A percentile compares a stretch with the other conserved stretches of the same genome.
Evolutionary conservation across 257 asterid genomes (phyloP).

Genomic region (Phtheirospermum japonicum): DNA sequence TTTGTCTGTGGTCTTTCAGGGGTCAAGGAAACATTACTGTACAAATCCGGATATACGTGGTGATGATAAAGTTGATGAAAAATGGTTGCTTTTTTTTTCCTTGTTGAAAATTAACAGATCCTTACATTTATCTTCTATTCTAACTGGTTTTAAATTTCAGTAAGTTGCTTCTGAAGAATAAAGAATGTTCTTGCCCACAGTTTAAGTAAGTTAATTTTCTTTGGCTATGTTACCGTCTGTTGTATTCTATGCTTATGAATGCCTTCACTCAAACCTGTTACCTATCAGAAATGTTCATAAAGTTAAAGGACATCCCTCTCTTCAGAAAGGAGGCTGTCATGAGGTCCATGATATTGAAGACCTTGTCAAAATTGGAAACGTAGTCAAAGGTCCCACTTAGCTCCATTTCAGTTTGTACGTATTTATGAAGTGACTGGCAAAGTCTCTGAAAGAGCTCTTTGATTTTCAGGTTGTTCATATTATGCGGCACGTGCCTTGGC

Average conservation of each 20-base stretch:
- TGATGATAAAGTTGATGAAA: conserved; percentile 69
- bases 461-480: conserved; percentile 87
- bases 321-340: conserved; percentile 93
- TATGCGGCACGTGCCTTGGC: conserved; percentile 84
- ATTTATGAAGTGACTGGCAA: conserved; percentile 20
- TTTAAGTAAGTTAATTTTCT: conserved; percentile 57
- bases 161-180: conserved; percentile 72
- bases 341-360: conserved; percentile 98
- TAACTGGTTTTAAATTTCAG: conserved; percentile 53
- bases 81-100: conserved; percentile 55
- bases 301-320: conserved; percentile 87
- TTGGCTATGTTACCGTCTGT: not conserved
- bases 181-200: conserved; percentile 60
- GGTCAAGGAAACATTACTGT: conserved; percentile 88
- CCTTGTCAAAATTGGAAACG: conserved; percentile 90
- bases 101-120: conserved; percentile 11
- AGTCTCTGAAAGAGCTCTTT: conserved; percentile 33
- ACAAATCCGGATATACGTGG: conserved; percentile 67
- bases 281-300: conserved; percentile 68
- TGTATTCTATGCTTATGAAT: conserved; percentile 21
- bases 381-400: conserved; percentile 62
- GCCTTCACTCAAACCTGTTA: conserved; percentile 22
- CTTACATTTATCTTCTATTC: conserved; percentile 31
- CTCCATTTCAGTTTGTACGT: conserved; percentile 13
- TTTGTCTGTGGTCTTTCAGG: conserved; percentile 46